These are phyloP conservation scores for Phytophthora sp. DNA, from an alignment of 352 stramenopile species.

Conservation along the genomic window DNA sequence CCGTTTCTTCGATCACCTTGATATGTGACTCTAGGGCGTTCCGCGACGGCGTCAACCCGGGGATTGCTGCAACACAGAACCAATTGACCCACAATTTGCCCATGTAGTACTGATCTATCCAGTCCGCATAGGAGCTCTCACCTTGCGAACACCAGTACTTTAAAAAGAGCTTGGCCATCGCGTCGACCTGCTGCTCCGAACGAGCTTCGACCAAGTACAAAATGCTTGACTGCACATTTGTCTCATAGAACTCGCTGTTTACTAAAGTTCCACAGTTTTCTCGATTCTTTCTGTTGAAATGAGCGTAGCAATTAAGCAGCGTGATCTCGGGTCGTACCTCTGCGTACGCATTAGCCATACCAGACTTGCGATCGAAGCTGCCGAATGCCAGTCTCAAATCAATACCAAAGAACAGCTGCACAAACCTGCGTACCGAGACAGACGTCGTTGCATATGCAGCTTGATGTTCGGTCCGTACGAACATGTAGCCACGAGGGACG, in stretches of 20 bases:
- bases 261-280: not conserved
- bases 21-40: not conserved
- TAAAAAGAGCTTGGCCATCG: no score
- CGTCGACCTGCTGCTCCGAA: no score
- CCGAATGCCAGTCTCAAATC: not conserved
- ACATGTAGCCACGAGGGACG: not conserved
- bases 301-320: not conserved
- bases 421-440: not conserved
- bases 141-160: no score
- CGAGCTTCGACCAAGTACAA: not conserved
- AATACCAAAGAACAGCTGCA: not conserved
- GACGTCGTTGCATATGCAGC: not conserved
- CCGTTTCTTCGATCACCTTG: not conserved
- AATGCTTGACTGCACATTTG: not conserved
- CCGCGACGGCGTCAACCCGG: not conserved
- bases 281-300: not conserved
- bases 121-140: no score
- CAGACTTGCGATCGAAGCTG: not conserved
- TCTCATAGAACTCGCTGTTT: not conserved
- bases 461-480: conserved; percentile 1
- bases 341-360: not conserved
- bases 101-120: not conserved
- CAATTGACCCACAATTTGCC: not conserved
- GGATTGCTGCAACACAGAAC: not conserved
- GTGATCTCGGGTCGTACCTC: not conserved